phyloP scores from a whole-genome alignment of 1,284 basidiomycete species.

The Tremellales sp. region DNA sequence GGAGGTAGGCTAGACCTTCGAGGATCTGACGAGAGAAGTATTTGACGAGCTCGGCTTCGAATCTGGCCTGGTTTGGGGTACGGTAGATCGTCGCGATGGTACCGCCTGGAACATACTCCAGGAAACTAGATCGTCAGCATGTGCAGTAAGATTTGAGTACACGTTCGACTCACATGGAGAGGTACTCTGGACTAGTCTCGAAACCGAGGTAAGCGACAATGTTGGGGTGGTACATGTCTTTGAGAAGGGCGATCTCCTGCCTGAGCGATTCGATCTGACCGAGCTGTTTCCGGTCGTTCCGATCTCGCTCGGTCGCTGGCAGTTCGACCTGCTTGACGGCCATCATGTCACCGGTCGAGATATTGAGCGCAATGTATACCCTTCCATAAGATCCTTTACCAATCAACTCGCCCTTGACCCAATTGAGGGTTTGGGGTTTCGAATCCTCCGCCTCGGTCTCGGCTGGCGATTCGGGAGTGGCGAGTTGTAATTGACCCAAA shows the following conservation, averaged over 20 bases:
- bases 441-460: slow-evolving; percentile 1
- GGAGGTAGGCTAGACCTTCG: slow-evolving; percentile 86
- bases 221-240: slow-evolving; percentile 93
- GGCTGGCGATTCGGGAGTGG: slow-evolving; percentile 40
- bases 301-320: slow-evolving; percentile 83
- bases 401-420: slow-evolving; percentile 96
- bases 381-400: slow-evolving; percentile 95
- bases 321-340: slow-evolving; percentile 99
- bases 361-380: slow-evolving; percentile 94
- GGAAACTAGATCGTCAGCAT: slow-evolving; percentile 61
- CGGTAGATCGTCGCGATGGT: slow-evolving; percentile 89
- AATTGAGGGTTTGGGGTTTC: slow-evolving; percentile 72
- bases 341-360: slow-evolving; percentile 98
- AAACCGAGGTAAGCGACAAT: slow-evolving; percentile 94
- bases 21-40: slow-evolving; percentile 92
- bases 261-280: slow-evolving; percentile 87
- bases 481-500: slow-evolving; percentile 52
- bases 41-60: slow-evolving; percentile 81
- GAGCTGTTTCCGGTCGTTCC: slow-evolving; percentile 77
- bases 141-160: background rate
- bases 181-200: slow-evolving; percentile 81
- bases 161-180: slow-evolving; percentile 74
- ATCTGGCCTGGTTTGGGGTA: slow-evolving; percentile 69
- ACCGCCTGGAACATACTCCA: slow-evolving; percentile 97
- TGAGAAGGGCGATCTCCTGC: slow-evolving; percentile 89